These are phyloP conservation scores for Solanum aculeatissimum DNA, from an alignment of 305 asterid species.

Conservation along the genomic window DNA sequence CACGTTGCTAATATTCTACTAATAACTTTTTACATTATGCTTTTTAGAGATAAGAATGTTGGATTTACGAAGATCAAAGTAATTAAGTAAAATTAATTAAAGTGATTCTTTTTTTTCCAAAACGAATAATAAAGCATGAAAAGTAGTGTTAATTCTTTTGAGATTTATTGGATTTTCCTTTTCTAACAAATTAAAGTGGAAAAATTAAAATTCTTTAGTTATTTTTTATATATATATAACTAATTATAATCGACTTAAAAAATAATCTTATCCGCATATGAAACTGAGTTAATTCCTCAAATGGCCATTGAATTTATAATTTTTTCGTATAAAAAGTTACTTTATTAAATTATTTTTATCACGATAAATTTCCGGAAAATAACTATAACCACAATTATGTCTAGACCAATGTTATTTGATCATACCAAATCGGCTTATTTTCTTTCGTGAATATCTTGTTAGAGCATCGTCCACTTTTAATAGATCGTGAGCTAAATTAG, in stretches of 20 bases:
- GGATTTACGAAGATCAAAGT: constrained; percentile 38
- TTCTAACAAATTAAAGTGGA: not conserved
- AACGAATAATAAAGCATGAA: constrained; percentile 51
- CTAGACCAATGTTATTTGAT: too few species aligned
- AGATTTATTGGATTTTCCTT: not conserved
- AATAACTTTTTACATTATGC: constrained; percentile 28
- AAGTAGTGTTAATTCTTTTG: constrained; percentile 48
- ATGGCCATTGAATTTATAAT: not conserved
- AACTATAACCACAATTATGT: too few species aligned
- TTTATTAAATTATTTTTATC: too few species aligned
- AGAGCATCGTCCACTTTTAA: too few species aligned
- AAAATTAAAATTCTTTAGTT: constrained; percentile 32
- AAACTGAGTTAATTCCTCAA: not conserved
- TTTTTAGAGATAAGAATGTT: constrained; percentile 55
- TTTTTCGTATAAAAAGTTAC: too few species aligned
- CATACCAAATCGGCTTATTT: too few species aligned
- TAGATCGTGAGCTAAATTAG: too few species aligned
- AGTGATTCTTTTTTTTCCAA: constrained; percentile 39
- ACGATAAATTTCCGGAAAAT: not conserved
- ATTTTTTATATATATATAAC: too few species aligned
- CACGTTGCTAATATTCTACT: constrained; percentile 16
- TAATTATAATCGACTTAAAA: too few species aligned
- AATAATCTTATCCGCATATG: too few species aligned
- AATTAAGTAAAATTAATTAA: constrained; percentile 8
- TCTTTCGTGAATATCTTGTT: too few species aligned